Conservation (phyloP, 2,329 filamentous ascomycete genomes). For the Berkeleyomyces rouxiae region DNA sequence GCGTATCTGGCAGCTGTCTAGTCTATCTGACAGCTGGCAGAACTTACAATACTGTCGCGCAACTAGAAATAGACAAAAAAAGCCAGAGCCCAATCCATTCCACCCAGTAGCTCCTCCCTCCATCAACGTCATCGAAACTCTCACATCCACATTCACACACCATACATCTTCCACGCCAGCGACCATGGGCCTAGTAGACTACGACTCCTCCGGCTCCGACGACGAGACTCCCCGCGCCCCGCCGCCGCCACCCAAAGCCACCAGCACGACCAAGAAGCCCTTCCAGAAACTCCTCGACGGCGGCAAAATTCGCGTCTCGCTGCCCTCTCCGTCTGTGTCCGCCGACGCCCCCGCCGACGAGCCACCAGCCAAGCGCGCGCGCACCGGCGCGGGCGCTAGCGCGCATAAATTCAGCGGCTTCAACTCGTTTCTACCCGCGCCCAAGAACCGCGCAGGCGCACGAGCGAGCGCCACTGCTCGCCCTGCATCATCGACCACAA, state of each 20-base stretch:
- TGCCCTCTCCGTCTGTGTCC: conserved; percentile 33
- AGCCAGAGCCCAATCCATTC: neutral
- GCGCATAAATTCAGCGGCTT: conserved; percentile 60
- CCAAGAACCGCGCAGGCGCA: conserved; percentile 40
- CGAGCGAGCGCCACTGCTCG: conserved; percentile 14
- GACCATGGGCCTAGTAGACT: conserved; percentile 62
- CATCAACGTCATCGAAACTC: neutral
- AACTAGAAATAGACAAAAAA: too few relatives aligned
- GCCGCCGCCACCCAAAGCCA: conserved; percentile 20
- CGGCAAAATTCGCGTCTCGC: conserved; percentile 68
- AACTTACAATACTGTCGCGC: too few relatives aligned
- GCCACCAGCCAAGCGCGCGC: conserved; percentile 56
- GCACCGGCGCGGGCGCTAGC: conserved; percentile 37
- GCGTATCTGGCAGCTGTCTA: too few relatives aligned
- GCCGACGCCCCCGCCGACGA: conserved; percentile 22
- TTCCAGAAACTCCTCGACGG: conserved; percentile 72
- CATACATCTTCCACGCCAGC: neutral
- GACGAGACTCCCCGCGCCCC: conserved; percentile 29
- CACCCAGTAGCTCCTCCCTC: neutral
- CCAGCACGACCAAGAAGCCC: conserved; percentile 31
- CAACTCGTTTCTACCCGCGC: conserved; percentile 72
- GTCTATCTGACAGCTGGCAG: too few relatives aligned
- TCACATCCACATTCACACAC: neutral
- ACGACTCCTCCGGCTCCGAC: conserved; percentile 61
- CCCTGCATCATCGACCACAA: neutral